Base-by-base conservation (phyloP, 495 filamentous ascomycete genomes). In the Penicillium cinerascens region DNA sequence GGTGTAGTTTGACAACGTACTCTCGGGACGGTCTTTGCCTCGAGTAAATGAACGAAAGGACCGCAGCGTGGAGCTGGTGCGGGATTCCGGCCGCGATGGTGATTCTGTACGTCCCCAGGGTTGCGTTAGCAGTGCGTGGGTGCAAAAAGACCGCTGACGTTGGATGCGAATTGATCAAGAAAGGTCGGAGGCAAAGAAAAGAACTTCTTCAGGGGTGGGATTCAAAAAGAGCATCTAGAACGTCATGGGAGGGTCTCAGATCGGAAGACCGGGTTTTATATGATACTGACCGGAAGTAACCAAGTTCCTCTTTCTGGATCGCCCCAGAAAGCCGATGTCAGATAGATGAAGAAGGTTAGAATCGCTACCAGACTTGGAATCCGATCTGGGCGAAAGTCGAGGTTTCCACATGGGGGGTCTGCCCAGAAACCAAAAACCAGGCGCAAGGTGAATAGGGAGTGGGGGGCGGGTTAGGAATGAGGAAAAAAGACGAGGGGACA, bases 361-460 rank as follows among this genome's bases (percentile, higher is more conserved):
- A 60, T 68, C 57, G 51, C 49, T 71, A 60, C 67, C 69, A 67
- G 72, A 63, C 56, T 63, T 64, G 59, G 69, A 64, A 59, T 77
- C 71, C 57, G 68, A 71, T 72, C 68, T 72, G 67, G 71, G 65
- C 40, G 74, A 71, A 46, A 67, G 65, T 58, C 69, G 71, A 61
- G 66, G 69, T 67, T 74, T 76, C 72, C 74, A 75, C 72, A 77
- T 77, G 65, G 66, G 55, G 44, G 54, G 50, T 54, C 55, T 40
- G 50, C 50, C 54, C 53, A 39, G 13, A 33, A 33, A 33, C 56
- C 61, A 59, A 47, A 50, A 49, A 36, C 39, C 27, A 16, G 33
- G 13, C 52, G 54, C 44, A 51, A 49, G 42, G 42, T 33, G 21
- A 46, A 44, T 52, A 47, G 55, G 49, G 49, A 56, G 49, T 40